These are phyloP conservation scores for Sporothrix mexicana DNA, from an alignment of 2,329 filamentous ascomycete genomes.

Conservation along the genomic window DNA sequence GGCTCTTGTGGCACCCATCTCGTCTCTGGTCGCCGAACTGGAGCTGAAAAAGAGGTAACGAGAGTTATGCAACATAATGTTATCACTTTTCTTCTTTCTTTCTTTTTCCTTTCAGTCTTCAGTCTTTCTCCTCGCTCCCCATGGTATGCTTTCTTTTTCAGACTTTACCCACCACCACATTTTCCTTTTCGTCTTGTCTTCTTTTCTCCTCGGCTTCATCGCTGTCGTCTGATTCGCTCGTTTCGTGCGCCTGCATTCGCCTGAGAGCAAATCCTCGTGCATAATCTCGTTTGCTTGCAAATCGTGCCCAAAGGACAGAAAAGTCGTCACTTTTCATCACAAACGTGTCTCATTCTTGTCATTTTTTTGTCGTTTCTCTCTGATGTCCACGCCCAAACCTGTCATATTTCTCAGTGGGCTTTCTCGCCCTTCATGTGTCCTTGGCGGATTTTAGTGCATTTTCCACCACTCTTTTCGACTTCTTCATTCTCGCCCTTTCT, in stretches of 20 bases:
- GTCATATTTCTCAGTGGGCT: constrained; percentile 3
- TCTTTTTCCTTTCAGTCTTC: neutral
- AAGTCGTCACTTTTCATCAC: neutral
- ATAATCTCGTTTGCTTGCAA: constrained; percentile 20
- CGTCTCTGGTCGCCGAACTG: constrained; percentile 3
- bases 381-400: too few species aligned
- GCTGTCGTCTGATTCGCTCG: constrained; percentile 4
- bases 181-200: constrained; percentile 1
- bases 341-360: neutral
- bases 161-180: neutral
- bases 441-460: neutral
- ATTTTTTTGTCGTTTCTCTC: neutral
- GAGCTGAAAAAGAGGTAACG: neutral
- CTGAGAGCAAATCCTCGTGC: neutral
- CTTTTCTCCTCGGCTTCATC: neutral
- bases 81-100: constrained; percentile 5
- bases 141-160: too few species aligned
- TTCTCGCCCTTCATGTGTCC: too few species aligned
- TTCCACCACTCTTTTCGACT: constrained; percentile 5
- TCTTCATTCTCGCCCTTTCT: neutral
- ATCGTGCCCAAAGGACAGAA: neutral
- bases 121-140: too few species aligned
- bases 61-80: neutral
- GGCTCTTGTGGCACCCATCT: neutral
- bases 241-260: neutral